A percentile compares a stretch with the other conserved stretches of the same genome.
Conservation (phyloP, 768 basidiomycete species). For the Stropharia rugosoannulata region DNA sequence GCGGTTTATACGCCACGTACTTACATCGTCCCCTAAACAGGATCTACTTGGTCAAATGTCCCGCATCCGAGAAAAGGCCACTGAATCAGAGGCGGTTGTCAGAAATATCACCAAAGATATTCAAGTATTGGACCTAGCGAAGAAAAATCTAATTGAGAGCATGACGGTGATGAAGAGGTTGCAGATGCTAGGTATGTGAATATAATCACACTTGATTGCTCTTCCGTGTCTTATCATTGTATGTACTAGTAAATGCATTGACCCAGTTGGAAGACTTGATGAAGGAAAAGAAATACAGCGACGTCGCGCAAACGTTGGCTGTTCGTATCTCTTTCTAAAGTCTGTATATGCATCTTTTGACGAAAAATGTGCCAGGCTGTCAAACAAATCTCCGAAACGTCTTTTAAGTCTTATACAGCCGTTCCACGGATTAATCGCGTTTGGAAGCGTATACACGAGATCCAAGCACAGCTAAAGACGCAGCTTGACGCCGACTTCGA, state of each 20-base stretch:
- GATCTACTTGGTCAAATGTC: conserved; percentile 95
- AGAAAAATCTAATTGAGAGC: conserved; percentile 86
- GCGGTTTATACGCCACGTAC: not conserved
- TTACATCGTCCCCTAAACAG: conserved; percentile 36
- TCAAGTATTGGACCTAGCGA: conserved; percentile 88
- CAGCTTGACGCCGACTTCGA: conserved; percentile 92
- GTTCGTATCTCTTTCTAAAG: conserved; percentile 33
- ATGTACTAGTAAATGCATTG: conserved; percentile 68
- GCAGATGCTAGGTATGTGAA: conserved; percentile 84
- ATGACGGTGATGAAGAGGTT: conserved; percentile 89
- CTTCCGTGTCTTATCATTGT: not conserved
- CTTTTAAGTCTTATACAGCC: conserved; percentile 77
- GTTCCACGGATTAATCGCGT: conserved; percentile 77
- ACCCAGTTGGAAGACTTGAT: conserved; percentile 79
- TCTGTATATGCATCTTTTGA: not conserved
- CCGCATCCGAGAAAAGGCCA: conserved; percentile 93
- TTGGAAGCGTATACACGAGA: conserved; percentile 76
- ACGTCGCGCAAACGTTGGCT: conserved; percentile 80
- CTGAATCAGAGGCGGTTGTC: conserved; percentile 96
- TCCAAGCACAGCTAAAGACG: conserved; percentile 78
- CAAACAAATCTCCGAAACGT: conserved; percentile 78
- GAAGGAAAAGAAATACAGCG: conserved; percentile 75
- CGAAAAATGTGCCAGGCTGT: conserved; percentile 58
- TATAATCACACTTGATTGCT: not conserved
- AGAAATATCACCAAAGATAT: conserved; percentile 96